These are phyloP conservation scores for Amanita molliuscula DNA, from an alignment of 768 basidiomycete genomes.

Conservation along the genomic window DNA sequence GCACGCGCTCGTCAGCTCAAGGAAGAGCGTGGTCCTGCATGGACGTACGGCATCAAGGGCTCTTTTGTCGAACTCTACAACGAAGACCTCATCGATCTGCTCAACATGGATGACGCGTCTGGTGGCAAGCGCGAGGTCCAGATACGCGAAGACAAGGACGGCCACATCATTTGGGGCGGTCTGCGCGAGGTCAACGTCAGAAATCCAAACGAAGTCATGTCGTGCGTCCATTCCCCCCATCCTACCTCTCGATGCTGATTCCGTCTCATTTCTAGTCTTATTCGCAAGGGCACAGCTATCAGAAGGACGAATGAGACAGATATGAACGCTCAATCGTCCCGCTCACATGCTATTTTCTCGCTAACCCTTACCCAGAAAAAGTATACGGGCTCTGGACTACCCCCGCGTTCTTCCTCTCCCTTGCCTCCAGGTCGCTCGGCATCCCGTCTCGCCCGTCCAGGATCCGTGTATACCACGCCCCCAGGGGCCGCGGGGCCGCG, in stretches of 20 bases:
- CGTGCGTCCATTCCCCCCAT: conserved; percentile 37
- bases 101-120: conserved; percentile 60
- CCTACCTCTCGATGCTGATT: conserved; percentile 4
- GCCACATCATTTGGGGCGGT: conserved; percentile 95
- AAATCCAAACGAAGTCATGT: conserved; percentile 84
- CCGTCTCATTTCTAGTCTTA: conserved; percentile 41
- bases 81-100: conserved; percentile 94
- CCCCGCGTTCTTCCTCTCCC: conserved; percentile 71
- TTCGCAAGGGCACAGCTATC: conserved; percentile 83
- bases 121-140: conserved; percentile 78
- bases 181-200: conserved; percentile 87
- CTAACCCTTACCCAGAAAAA: conserved; percentile 89
- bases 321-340: conserved; percentile 97
- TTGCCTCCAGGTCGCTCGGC: conserved; percentile 66
- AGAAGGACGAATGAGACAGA: conserved; percentile 94
- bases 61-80: conserved; percentile 99
- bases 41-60: conserved; percentile 75
- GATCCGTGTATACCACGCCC: conserved; percentile 50
- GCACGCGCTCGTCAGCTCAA: conserved; percentile 63
- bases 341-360: conserved; percentile 98
- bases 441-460: conserved; percentile 75
- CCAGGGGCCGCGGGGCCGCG: conserved; percentile 28
- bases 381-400: conserved; percentile 57
- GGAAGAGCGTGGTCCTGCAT: conserved; percentile 63
- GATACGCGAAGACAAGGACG: conserved; percentile 95